Conservation (phyloP, 2,329 filamentous ascomycete species). For the Penicillium corylophilum region DNA sequence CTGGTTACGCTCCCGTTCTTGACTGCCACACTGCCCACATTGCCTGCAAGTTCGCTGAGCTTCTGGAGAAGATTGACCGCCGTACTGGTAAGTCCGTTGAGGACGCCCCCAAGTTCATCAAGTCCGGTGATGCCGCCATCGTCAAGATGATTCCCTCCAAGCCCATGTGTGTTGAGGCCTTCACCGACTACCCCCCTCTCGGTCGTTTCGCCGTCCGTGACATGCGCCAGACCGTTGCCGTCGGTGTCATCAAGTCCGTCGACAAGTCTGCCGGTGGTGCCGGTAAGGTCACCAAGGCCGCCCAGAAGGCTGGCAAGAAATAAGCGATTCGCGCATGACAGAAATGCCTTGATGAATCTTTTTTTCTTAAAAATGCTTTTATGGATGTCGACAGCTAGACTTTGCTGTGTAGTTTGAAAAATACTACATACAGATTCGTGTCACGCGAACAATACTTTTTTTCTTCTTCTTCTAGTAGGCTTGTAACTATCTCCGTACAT, state of each 20-base stretch:
- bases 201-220: slow-evolving; percentile 99
- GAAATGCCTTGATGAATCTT: slow-evolving; percentile 29
- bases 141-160: slow-evolving; percentile 99
- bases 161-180: slow-evolving; percentile 99
- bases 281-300: slow-evolving; percentile 64
- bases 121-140: slow-evolving; percentile 99
- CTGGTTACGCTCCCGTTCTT: slow-evolving; percentile 97
- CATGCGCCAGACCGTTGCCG: slow-evolving; percentile 60
- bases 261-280: slow-evolving; percentile 60
- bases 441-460: slow-evolving; percentile 6
- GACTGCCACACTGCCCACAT: slow-evolving; percentile 99
- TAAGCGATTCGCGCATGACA: slow-evolving; percentile 49
- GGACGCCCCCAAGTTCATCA: slow-evolving; percentile 96
- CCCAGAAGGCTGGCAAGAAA: slow-evolving; percentile 71
- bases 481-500: neutral
- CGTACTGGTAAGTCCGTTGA: slow-evolving; percentile 99
- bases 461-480: neutral
- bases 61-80: slow-evolving; percentile 99
- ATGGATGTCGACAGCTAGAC: slow-evolving; percentile 25
- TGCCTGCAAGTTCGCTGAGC: slow-evolving; percentile 99
- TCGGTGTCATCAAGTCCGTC: slow-evolving; percentile 63
- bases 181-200: slow-evolving; percentile 99
- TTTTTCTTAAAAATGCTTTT: slow-evolving; percentile 25
- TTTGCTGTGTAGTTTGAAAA: slow-evolving; percentile 24
- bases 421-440: slow-evolving; percentile 23